These are phyloP conservation scores for Lentinula detonsa DNA, from an alignment of 768 basidiomycete genomes.

Conservation along the genomic window DNA sequence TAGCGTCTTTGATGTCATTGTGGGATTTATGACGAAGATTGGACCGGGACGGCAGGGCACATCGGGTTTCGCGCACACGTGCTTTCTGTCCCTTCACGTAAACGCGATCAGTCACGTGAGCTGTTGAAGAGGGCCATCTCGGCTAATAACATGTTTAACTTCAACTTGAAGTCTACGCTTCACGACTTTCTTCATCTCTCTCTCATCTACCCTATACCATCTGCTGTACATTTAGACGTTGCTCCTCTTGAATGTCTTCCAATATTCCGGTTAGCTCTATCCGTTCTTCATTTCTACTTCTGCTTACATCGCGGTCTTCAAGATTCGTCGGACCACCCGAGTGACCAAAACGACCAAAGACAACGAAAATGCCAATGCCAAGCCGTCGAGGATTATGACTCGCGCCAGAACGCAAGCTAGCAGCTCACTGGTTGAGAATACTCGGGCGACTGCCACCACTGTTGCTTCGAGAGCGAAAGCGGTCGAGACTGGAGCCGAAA, in stretches of 20 bases:
- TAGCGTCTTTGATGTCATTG: not conserved
- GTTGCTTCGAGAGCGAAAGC: constrained; percentile 50
- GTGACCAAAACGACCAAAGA: constrained; percentile 4
- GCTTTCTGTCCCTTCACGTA: not conserved
- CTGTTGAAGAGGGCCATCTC: not conserved
- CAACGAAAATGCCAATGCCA: constrained; percentile 10
- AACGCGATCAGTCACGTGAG: not conserved
- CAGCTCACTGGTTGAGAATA: constrained; percentile 20
- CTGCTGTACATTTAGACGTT: not conserved
- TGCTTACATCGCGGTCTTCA: not conserved
- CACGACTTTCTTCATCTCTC: not conserved
- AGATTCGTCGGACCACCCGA: constrained; percentile 9
- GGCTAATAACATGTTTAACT: too few relatives aligned
- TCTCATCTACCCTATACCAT: not conserved
- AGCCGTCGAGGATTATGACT: constrained; percentile 11
- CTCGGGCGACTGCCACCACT: constrained; percentile 38
- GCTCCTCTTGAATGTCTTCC: constrained; percentile 31
- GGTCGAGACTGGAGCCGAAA: constrained; percentile 30
- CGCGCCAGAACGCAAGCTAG: constrained; percentile 26
- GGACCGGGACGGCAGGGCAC: not conserved
- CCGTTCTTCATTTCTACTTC: constrained; percentile 2
- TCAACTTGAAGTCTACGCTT: not conserved
- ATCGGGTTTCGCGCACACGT: not conserved
- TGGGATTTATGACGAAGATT: not conserved
- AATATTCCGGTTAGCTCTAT: constrained; percentile 35